These are phyloP conservation scores for Cystofilobasidium ferigula DNA, from an alignment of 768 basidiomycete species.

Conservation along the genomic window DNA sequence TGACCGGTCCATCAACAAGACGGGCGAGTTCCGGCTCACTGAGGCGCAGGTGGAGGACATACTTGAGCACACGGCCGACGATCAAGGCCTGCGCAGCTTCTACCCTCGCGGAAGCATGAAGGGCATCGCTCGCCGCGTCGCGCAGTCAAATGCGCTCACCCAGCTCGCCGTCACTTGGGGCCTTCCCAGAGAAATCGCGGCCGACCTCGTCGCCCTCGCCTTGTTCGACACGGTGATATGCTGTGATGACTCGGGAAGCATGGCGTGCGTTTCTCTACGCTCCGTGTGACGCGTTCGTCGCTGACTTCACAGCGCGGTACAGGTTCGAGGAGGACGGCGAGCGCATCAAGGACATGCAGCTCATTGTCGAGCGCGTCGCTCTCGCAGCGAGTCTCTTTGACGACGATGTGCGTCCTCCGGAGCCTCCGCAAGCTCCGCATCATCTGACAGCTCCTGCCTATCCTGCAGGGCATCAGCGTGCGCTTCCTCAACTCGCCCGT, in stretches of 20 bases:
- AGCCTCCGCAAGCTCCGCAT: too few relatives aligned
- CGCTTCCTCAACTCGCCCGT: slow-evolving; percentile 40
- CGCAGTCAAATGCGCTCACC: neutral
- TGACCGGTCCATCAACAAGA: neutral
- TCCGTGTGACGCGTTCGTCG: too few relatives aligned
- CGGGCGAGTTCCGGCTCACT: neutral
- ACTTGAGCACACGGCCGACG: neutral
- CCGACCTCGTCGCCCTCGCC: slow-evolving; percentile 38
- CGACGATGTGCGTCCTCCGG: too few relatives aligned
- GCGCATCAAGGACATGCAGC: slow-evolving; percentile 41
- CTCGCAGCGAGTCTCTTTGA: slow-evolving; percentile 39
- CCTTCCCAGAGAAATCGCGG: slow-evolving; percentile 39
- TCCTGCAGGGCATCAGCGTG: slow-evolving; percentile 27
- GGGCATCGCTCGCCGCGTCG: neutral
- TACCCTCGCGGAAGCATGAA: neutral
- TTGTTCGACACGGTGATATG: slow-evolving; percentile 35
- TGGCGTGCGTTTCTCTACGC: slow-evolving; percentile 31
- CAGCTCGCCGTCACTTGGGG: neutral
- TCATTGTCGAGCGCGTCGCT: slow-evolving; percentile 38
- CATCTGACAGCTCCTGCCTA: slow-evolving; percentile 6
- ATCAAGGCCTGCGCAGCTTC: neutral
- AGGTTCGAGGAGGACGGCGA: slow-evolving; percentile 39
- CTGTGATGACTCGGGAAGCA: slow-evolving; percentile 27
- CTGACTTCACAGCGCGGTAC: too few relatives aligned
- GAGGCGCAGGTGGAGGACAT: neutral